Conservation (phyloP, 805 yeast genomes). For the Alloascoidea hylecoeti region DNA sequence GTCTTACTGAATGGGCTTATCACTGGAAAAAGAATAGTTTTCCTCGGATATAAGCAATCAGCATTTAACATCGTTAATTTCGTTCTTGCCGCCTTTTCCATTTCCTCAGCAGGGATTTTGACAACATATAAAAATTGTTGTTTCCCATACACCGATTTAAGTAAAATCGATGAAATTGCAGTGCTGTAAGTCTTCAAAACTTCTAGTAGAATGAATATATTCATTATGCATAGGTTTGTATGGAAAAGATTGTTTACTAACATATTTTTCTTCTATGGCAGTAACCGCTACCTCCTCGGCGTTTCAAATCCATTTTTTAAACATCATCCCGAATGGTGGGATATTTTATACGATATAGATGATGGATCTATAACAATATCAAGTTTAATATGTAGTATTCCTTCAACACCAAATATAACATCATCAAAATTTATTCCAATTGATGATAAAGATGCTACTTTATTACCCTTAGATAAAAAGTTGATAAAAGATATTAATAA, state of each 20-base stretch:
- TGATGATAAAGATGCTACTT: background rate
- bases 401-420: background rate
- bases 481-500: background rate
- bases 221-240: too few species aligned
- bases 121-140: constrained; percentile 31
- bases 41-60: constrained; percentile 34
- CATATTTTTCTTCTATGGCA: too few species aligned
- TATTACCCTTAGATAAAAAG: background rate
- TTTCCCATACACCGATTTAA: constrained; percentile 42
- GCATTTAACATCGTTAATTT: constrained; percentile 36
- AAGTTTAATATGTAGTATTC: constrained; percentile 9
- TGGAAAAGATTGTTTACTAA: background rate
- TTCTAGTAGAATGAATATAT: too few species aligned
- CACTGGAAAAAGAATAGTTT: constrained; percentile 35
- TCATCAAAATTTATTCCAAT: background rate
- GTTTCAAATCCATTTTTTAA: constrained; percentile 48
- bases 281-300: constrained; percentile 36
- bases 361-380: constrained; percentile 19
- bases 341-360: constrained; percentile 38
- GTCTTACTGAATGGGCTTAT: constrained; percentile 35
- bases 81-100: constrained; percentile 30
- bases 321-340: constrained; percentile 40
- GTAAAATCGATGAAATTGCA: constrained; percentile 34
- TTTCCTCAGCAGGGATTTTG: constrained; percentile 40
- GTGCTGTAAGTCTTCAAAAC: constrained; percentile 16